Evolutionary conservation across 2,329 filamentous ascomycete genomes (phyloP).

Genomic region (Fusarium citri): DNA sequence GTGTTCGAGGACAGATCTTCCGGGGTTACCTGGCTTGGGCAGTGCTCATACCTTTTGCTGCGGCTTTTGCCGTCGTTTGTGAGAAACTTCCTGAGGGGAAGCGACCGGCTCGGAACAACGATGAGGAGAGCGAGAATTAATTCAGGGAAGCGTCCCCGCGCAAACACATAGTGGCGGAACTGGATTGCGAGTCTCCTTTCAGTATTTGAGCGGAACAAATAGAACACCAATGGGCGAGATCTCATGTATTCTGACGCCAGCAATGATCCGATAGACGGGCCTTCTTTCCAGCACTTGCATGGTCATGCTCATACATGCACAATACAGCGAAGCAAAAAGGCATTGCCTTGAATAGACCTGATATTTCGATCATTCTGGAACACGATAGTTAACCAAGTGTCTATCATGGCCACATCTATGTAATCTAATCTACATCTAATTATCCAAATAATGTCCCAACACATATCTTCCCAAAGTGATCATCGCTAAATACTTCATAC

Average conservation of each 20-base stretch:
- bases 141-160: not conserved
- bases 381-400: not conserved
- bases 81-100: slow-evolving; percentile 47
- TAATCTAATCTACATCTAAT: slow-evolving; percentile 1
- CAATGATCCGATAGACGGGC: not conserved
- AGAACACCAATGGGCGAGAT: not conserved
- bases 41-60: slow-evolving; percentile 49
- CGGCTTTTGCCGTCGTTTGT: slow-evolving; percentile 43
- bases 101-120: slow-evolving; percentile 18
- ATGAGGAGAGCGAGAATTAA: slow-evolving; percentile 22
- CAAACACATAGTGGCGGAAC: not conserved
- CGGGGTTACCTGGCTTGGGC: slow-evolving; percentile 65
- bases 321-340: not conserved
- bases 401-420: not conserved
- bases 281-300: not conserved
- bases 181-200: not conserved
- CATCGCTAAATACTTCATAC: slow-evolving; percentile 11
- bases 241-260: not conserved
- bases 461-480: not conserved
- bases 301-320: not conserved
- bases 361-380: not conserved
- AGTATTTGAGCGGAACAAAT: not conserved
- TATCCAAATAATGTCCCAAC: not conserved
- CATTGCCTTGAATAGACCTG: not conserved
- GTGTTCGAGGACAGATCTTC: slow-evolving; percentile 70